Evolutionary conservation across 148 eudicot genomes (phyloP).

Genomic region (Linanthus parryae): DNA sequence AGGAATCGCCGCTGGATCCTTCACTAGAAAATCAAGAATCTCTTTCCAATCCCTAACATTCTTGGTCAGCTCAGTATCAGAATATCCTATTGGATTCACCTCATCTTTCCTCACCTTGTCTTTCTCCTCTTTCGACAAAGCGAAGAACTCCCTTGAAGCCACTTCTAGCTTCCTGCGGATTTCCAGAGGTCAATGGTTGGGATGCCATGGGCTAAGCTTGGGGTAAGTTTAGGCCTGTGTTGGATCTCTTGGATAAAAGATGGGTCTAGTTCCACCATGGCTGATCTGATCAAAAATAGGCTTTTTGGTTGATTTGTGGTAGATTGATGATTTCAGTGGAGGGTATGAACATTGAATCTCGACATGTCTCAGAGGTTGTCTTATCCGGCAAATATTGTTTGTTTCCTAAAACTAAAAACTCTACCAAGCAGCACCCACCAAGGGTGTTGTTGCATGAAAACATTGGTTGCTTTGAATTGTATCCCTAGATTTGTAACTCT

Average conservation of each 20-base stretch:
- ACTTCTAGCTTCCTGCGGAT: constrained; percentile 16
- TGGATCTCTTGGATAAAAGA: constrained; percentile 48
- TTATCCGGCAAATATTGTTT: neutral
- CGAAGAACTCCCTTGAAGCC: constrained; percentile 30
- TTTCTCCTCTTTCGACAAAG: constrained; percentile 32
- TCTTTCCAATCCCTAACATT: constrained; percentile 58
- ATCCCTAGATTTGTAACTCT: no score
- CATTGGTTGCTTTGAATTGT: no score
- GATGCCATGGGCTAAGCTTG: constrained; percentile 31
- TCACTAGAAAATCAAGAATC: constrained; percentile 33
- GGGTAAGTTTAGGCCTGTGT: constrained; percentile 31
- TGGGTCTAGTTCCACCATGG: constrained; percentile 16
- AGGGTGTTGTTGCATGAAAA: no score
- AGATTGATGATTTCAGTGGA: neutral
- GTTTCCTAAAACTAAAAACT: no score
- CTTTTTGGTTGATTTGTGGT: no score
- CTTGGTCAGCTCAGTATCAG: constrained; percentile 41
- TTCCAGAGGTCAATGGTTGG: constrained; percentile 41
- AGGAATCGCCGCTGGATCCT: constrained; percentile 20
- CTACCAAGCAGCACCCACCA: no score
- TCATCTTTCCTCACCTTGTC: constrained; percentile 33
- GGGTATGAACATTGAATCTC: neutral
- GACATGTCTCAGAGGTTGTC: neutral
- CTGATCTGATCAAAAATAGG: no score
- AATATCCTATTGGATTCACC: constrained; percentile 36